These are phyloP conservation scores for Cyberlindnera mycetangii DNA, from an alignment of 805 yeast species.

Conservation along the genomic window DNA sequence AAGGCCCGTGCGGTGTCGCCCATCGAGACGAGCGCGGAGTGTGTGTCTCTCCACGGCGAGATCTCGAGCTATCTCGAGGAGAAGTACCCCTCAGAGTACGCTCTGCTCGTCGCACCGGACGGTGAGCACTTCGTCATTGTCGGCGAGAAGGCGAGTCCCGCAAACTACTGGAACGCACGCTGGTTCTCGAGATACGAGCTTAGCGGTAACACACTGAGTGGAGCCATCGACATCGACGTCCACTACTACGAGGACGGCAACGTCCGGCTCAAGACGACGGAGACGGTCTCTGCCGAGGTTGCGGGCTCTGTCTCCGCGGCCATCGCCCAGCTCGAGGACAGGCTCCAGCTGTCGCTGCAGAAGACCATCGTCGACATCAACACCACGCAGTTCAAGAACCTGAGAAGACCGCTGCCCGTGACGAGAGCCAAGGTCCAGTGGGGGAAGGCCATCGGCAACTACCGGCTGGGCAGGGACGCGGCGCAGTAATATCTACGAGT, in stretches of 20 bases:
- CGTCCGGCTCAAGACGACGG: slow-evolving; percentile 63
- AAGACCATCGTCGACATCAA: slow-evolving; percentile 67
- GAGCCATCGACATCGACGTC: slow-evolving; percentile 63
- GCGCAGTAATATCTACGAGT: too few relatives aligned
- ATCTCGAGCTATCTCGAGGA: slow-evolving; percentile 49
- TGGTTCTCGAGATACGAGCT: slow-evolving; percentile 72
- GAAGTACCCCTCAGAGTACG: slow-evolving; percentile 61
- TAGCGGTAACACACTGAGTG: slow-evolving; percentile 38
- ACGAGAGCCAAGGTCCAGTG: slow-evolving; percentile 90
- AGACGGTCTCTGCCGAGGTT: slow-evolving; percentile 28
- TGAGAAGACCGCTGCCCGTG: slow-evolving; percentile 89
- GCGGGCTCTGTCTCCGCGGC: slow-evolving; percentile 35
- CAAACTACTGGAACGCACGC: slow-evolving; percentile 84
- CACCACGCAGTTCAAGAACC: slow-evolving; percentile 74
- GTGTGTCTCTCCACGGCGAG: slow-evolving; percentile 17
- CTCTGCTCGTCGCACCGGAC: slow-evolving; percentile 32
- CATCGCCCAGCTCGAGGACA: slow-evolving; percentile 56
- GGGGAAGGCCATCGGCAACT: slow-evolving; percentile 91
- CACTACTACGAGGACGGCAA: slow-evolving; percentile 97
- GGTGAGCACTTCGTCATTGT: slow-evolving; percentile 48
- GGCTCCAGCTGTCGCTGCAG: slow-evolving; percentile 57
- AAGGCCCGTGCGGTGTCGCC: slow-evolving; percentile 51
- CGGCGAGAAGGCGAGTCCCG: slow-evolving; percentile 69
- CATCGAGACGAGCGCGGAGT: slow-evolving; percentile 26
- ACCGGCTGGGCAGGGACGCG: slow-evolving; percentile 81